Conservation (phyloP, 208 protist species). For the Crithidia expoeki region DNA sequence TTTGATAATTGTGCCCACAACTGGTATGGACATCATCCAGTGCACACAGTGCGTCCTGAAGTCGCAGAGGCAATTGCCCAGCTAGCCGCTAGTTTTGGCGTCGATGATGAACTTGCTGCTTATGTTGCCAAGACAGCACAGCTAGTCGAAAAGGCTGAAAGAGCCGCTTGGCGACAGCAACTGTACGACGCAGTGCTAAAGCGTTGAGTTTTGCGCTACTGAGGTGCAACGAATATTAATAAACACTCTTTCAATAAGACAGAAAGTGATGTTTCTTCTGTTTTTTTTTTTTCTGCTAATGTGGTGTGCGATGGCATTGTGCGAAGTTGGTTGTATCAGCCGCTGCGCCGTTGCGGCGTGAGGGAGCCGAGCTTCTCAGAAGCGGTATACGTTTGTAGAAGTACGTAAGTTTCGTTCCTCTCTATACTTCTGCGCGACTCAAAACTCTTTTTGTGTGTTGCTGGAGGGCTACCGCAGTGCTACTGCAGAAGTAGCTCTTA, state of each 20-base stretch:
- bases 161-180: slow-evolving; percentile 28
- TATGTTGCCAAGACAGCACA: slow-evolving; percentile 48
- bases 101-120: slow-evolving; percentile 63
- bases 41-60: slow-evolving; percentile 59
- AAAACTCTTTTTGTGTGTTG: too few relatives aligned
- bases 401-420: too few relatives aligned
- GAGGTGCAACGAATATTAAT: background rate
- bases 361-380: too few relatives aligned
- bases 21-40: slow-evolving; percentile 62
- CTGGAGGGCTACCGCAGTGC: too few relatives aligned
- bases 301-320: too few relatives aligned
- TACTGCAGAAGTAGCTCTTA: too few relatives aligned
- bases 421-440: too few relatives aligned
- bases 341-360: too few relatives aligned
- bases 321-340: too few relatives aligned
- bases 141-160: slow-evolving; percentile 22
- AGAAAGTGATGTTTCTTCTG: background rate
- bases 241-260: background rate
- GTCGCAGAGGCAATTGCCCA: slow-evolving; percentile 40
- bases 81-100: slow-evolving; percentile 36
- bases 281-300: too few relatives aligned
- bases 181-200: background rate
- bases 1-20: slow-evolving; percentile 20
- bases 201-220: background rate
- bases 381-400: too few relatives aligned